Evolutionary conservation across 768 basidiomycete genomes (phyloP).

Genomic region (Lactarius evosmus): DNA sequence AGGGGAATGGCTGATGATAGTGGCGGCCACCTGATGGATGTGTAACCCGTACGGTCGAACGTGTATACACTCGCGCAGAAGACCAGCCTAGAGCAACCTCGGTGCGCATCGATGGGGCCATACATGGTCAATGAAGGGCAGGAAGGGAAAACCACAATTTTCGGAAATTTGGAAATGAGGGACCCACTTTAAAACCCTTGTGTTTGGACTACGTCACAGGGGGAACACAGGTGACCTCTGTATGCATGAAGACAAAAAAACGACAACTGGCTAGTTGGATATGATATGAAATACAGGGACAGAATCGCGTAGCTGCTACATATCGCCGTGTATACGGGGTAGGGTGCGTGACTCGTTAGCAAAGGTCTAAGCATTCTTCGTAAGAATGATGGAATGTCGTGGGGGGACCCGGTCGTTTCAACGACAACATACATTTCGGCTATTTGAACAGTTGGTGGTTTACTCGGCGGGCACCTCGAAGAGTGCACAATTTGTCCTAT

Average conservation of each 20-base stretch:
- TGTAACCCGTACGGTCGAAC: neutral
- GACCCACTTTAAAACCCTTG: neutral
- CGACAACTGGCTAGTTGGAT: neutral
- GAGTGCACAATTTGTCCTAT: conserved; percentile 33
- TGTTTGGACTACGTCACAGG: neutral
- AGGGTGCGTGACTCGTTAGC: neutral
- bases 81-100: neutral
- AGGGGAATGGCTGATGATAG: neutral
- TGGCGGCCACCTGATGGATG: neutral
- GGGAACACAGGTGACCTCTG: neutral
- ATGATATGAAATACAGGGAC: conserved; percentile 1
- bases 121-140: neutral
- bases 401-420: neutral
- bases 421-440: neutral
- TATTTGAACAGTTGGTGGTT: neutral
- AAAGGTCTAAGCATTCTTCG: neutral
- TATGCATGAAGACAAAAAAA: neutral
- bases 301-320: neutral
- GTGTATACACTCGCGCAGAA: neutral
- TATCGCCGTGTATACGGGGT: neutral
- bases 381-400: neutral
- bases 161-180: neutral
- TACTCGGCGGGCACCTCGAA: conserved; percentile 32
- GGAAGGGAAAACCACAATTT: neutral
- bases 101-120: too few relatives aligned